These are phyloP conservation scores for Pseudogymnoascus sp. DNA, from an alignment of 2,329 filamentous ascomycete species.

Conservation along the genomic window DNA sequence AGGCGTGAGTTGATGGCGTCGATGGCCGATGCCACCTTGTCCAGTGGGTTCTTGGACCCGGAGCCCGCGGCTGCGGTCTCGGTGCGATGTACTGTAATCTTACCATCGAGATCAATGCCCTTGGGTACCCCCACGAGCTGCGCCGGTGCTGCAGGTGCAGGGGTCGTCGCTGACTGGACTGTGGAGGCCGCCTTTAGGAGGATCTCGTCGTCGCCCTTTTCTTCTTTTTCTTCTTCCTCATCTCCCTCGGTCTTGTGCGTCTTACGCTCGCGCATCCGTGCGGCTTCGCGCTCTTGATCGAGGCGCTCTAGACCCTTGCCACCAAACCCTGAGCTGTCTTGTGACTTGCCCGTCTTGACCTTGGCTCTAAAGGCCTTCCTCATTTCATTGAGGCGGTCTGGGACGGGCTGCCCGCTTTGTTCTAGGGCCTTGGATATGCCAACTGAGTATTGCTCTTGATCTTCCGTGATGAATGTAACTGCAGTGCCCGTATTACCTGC, in stretches of 20 bases:
- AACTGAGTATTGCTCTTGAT: conserved; percentile 82
- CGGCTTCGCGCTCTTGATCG: conserved; percentile 82
- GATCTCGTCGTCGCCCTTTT: conserved; percentile 62
- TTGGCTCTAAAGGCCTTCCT: conserved; percentile 73
- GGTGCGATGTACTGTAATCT: conserved; percentile 65
- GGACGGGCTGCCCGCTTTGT: conserved; percentile 77
- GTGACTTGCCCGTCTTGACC: conserved; percentile 85
- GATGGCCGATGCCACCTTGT: conserved; percentile 84
- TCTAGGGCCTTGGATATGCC: conserved; percentile 78
- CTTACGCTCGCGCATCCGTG: conserved; percentile 77
- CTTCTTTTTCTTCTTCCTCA: conserved; percentile 68
- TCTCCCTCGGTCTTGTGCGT: conserved; percentile 82
- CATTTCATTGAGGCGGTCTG: conserved; percentile 59
- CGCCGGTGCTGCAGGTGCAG: conserved; percentile 24
- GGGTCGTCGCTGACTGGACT: conserved; percentile 50
- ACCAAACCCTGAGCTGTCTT: conserved; percentile 82
- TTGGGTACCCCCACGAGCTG: conserved; percentile 40
- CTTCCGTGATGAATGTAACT: conserved; percentile 85
- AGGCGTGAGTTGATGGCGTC: conserved; percentile 85
- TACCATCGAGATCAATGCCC: conserved; percentile 53
- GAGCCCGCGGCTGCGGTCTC: conserved; percentile 42
- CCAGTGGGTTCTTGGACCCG: conserved; percentile 56
- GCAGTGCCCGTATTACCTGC: conserved; percentile 92
- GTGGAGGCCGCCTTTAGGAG: conserved; percentile 58
- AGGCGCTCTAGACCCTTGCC: conserved; percentile 89